Evolutionary conservation across 2,329 filamentous ascomycete genomes (phyloP), one percentile per base, ranked within the genome.

Genomic region (Graphilbum sp.): DNA sequence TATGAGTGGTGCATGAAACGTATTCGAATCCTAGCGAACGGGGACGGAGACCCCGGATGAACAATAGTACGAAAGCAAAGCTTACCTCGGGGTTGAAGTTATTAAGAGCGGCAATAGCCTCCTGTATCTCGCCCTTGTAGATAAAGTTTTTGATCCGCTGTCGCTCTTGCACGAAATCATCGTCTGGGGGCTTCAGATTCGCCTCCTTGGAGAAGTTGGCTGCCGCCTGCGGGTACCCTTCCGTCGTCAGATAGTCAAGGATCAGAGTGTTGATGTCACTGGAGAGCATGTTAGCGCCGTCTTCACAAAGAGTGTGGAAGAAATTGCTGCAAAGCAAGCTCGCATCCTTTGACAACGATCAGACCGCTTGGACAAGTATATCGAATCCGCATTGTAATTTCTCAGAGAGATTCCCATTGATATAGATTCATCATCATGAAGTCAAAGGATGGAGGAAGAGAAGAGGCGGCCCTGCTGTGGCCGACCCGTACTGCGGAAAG

Each of bases 391-490:
- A 98, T 71, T 58, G 63, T 58, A 63, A 66, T 74, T 69, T 71
- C 83, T 96, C 84, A 81, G 90, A 98, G 92, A 98, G 90, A 98
- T 98, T 98, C 90, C 90, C 90, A 98, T 94, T 92, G 79, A 29
- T 29, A 29, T 29, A 83, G 78, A 77, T 69, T 64, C 63, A 63
- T 69, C 66, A 83, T 92, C 87, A 93, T 93, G 67, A 75, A 66
- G 50, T 63, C 56, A 49, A 52, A 34, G 31, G 23, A 15, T 18
- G 30, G 18, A 39, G 35, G 19, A 10, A 20, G 34, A 39, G 24
- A 39, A 52, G 36, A 18, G 24, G 38, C 40, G 32, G 34, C 23
- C 23, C 7, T n/a, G 12, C 23, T 25, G 12, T 25, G 12, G 23
- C 23, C 23, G 23, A 25, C 23, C n/a, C n/a, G n/a, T n/a, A n/a